phyloP scores from a whole-genome alignment of 805 yeast genomes.

The Grigorovia jiainica region DNA sequence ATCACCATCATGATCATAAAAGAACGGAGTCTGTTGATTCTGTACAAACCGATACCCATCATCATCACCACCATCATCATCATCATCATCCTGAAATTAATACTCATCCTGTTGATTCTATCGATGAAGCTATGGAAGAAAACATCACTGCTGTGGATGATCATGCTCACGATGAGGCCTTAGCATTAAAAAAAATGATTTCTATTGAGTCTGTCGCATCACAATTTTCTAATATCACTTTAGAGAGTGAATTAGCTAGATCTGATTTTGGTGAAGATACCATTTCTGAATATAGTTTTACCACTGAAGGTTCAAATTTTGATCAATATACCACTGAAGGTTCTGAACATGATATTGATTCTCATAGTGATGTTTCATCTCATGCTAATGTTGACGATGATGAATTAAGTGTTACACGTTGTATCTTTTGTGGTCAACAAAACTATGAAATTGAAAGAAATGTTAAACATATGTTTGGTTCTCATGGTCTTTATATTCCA shows the following conservation, averaged over 20 bases:
- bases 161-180: background rate
- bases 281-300: conserved; percentile 41
- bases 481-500: conserved; percentile 83
- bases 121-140: background rate
- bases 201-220: conserved; percentile 49
- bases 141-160: background rate
- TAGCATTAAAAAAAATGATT: conserved; percentile 24
- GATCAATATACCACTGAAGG: conserved; percentile 27
- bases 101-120: background rate
- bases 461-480: conserved; percentile 65
- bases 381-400: conserved; percentile 16
- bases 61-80: conserved; percentile 22
- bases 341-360: conserved; percentile 12
- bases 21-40: too few species aligned
- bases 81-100: background rate
- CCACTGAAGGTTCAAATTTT: conserved; percentile 30
- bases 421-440: conserved; percentile 49
- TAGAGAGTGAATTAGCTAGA: conserved; percentile 26
- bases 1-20: conserved; percentile 2
- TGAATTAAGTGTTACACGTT: conserved; percentile 15
- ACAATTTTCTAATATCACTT: conserved; percentile 38
- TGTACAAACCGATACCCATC: too few species aligned
- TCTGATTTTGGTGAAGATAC: conserved; percentile 36
- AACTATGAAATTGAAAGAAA: conserved; percentile 48
- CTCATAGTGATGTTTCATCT: conserved; percentile 4